Evolutionary conservation across 768 basidiomycete genomes (phyloP).

Genomic region (Lyophyllum atratum): DNA sequence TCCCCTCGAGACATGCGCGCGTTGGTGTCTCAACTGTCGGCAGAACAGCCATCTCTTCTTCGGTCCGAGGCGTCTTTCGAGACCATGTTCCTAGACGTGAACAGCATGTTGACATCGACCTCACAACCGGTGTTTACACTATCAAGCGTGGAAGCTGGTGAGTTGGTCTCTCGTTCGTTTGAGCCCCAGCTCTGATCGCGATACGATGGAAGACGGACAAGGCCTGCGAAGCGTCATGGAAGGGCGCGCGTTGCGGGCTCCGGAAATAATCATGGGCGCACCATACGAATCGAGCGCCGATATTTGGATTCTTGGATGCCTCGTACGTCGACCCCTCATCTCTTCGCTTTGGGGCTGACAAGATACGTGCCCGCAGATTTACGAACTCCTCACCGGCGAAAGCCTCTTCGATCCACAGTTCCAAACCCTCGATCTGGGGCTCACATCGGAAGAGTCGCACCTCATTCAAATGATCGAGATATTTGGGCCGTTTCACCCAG

Average conservation of each 20-base stretch:
- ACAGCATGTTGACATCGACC: slow-evolving; percentile 11
- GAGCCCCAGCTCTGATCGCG: neutral
- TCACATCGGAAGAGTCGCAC: slow-evolving; percentile 27
- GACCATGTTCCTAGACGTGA: slow-evolving; percentile 7
- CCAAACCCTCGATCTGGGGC: slow-evolving; percentile 24
- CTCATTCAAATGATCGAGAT: slow-evolving; percentile 30
- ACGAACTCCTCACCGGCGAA: slow-evolving; percentile 24
- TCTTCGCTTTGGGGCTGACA: neutral
- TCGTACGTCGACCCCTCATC: slow-evolving; percentile 15
- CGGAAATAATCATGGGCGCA: slow-evolving; percentile 22
- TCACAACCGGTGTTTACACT: slow-evolving; percentile 9
- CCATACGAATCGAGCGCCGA: slow-evolving; percentile 15
- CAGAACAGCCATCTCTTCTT: slow-evolving; percentile 7
- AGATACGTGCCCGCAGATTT: slow-evolving; percentile 15
- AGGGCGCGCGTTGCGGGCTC: slow-evolving; percentile 13
- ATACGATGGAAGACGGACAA: slow-evolving; percentile 2
- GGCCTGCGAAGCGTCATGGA: neutral
- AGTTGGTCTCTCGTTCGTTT: neutral
- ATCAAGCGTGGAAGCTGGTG: slow-evolving; percentile 1
- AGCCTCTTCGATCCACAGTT: slow-evolving; percentile 24
- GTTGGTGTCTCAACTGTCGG: slow-evolving; percentile 17
- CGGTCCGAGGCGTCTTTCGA: slow-evolving; percentile 4
- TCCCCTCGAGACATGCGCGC: slow-evolving; percentile 15
- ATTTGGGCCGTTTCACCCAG: slow-evolving; percentile 20
- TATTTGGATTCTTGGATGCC: slow-evolving; percentile 27